A percentile compares a stretch with the other conserved stretches of the same genome.
These are phyloP conservation scores for Ophiostoma ulmi DNA, from an alignment of 2,329 filamentous ascomycete genomes.

Conservation along the genomic window DNA sequence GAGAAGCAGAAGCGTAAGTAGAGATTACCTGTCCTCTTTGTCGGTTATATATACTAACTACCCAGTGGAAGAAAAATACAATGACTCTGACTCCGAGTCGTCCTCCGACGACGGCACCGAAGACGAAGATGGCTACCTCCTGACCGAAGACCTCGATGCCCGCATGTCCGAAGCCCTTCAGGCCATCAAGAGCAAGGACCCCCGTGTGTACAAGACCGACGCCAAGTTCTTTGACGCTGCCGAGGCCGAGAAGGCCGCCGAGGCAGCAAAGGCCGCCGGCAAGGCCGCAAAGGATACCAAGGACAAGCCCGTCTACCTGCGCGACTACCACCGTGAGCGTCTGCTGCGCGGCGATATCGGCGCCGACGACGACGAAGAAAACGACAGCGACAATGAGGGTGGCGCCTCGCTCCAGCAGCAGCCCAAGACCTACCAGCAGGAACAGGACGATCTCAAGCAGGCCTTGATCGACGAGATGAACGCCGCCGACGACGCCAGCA, in stretches of 20 bases:
- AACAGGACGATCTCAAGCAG: conserved; percentile 78
- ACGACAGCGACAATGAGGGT: conserved; percentile 43
- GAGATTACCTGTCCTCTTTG: conserved; percentile 20
- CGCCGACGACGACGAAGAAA: conserved; percentile 54
- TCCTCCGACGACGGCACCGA: conserved; percentile 73
- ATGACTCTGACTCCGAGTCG: conserved; percentile 51
- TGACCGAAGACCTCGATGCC: conserved; percentile 76
- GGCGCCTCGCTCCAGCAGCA: conserved; percentile 28
- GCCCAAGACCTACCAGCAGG: conserved; percentile 69
- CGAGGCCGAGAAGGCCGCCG: conserved; percentile 45
- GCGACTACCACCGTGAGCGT: conserved; percentile 86
- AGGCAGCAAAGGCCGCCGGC: conserved; percentile 29
- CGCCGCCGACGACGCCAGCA: conserved; percentile 47
- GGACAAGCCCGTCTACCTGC: conserved; percentile 78
- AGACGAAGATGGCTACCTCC: conserved; percentile 84
- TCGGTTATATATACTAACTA: neutral
- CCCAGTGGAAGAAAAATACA: conserved; percentile 82
- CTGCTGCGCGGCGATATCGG: conserved; percentile 66
- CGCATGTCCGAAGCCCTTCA: conserved; percentile 82
- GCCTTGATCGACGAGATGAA: conserved; percentile 77
- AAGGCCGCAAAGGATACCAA: conserved; percentile 51
- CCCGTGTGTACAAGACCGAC: conserved; percentile 77
- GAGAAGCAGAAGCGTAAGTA: conserved; percentile 65
- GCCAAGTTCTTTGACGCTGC: conserved; percentile 68
- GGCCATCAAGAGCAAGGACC: conserved; percentile 86